A percentile compares a stretch with the other conserved stretches of the same genome.
phyloP scores from a whole-genome alignment of 306 rosid genomes.

The Cicer bijugum region DNA sequence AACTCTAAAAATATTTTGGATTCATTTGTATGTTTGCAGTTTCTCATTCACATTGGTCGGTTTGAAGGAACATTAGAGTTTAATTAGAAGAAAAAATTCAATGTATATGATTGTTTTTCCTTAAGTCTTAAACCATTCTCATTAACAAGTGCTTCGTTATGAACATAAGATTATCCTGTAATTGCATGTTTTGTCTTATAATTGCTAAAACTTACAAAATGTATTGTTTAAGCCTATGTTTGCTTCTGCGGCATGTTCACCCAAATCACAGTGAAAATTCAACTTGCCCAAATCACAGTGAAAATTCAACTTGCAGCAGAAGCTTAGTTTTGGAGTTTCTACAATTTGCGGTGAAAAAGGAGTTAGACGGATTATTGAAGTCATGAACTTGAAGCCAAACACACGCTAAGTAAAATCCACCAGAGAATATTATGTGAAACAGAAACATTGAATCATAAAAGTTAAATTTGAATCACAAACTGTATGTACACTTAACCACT shows the following conservation, averaged over 20 bases:
- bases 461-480: constrained; percentile 13
- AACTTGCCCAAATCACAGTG: no score
- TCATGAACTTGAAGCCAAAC: no score
- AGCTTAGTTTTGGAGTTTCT: no score
- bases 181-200: not conserved
- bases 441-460: not conserved
- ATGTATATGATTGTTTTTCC: no score
- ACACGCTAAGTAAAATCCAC: no score
- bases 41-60: not conserved
- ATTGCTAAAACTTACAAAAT: not conserved
- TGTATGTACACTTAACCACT: not conserved
- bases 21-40: not conserved
- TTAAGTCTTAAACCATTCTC: no score
- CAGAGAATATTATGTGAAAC: not conserved
- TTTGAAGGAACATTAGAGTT: not conserved
- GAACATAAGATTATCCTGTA: constrained; percentile 7
- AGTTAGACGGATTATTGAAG: no score
- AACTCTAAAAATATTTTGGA: not conserved
- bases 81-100: no score
- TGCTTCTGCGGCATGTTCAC: no score
- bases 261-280: no score
- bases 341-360: no score
- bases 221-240: not conserved
- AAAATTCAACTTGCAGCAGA: no score
- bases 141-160: not conserved